Conservation (phyloP, 75 land plant species). For the Sequoiadendron giganteum region DNA sequence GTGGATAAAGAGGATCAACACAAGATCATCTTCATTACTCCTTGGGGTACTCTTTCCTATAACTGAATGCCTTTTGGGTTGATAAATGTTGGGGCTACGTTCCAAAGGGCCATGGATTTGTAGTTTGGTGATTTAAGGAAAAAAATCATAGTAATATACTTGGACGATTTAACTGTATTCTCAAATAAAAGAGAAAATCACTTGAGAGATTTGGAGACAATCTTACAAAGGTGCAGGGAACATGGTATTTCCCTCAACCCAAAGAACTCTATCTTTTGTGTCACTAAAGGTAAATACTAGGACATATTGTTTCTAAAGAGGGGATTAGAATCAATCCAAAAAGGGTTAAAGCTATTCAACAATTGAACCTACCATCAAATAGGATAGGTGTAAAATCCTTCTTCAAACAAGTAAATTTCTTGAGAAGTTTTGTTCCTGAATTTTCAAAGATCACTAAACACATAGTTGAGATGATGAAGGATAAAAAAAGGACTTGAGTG, state of each 20-base stretch:
- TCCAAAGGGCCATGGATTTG: background rate
- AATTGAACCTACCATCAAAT: background rate
- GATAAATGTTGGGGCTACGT: background rate
- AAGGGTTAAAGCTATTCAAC: background rate
- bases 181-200: background rate
- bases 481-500: too few species aligned
- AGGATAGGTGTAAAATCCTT: background rate
- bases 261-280: too few species aligned
- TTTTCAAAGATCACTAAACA: background rate
- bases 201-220: background rate
- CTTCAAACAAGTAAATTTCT: too few species aligned
- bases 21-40: background rate
- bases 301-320: background rate
- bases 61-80: background rate
- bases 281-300: too few species aligned
- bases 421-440: too few species aligned
- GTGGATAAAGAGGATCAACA: background rate
- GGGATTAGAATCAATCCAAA: background rate
- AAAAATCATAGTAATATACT: background rate
- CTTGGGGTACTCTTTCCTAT: background rate
- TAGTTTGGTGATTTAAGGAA: background rate
- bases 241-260: background rate
- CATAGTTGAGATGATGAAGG: too few species aligned
- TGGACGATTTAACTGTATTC: background rate
- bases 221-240: background rate